A percentile compares a stretch with the other conserved stretches of the same genome.
Conservation (phyloP, 169 alveolate genomes). For the Cryptosporidium sp. region DNA sequence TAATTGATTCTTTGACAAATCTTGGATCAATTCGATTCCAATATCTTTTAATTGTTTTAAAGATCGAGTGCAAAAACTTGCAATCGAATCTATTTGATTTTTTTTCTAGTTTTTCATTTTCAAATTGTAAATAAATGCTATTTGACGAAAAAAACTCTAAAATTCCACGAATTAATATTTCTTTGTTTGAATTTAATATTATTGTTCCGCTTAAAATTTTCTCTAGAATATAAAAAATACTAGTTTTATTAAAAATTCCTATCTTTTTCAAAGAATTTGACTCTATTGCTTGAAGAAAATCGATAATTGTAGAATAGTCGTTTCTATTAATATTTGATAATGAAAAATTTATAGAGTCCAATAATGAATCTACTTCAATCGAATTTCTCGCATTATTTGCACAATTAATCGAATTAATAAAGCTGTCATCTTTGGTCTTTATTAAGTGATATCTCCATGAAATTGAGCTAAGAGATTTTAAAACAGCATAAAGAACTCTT, state of each 20-base stretch:
- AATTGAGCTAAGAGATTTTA: constrained; percentile 48
- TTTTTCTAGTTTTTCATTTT: neutral
- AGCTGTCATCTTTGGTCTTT: neutral
- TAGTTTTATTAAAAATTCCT: constrained; percentile 1
- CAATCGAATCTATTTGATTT: neutral
- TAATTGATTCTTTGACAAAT: neutral
- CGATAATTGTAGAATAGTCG: constrained; percentile 17
- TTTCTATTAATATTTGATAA: neutral
- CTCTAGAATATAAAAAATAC: neutral
- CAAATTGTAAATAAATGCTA: neutral
- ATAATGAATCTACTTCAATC: neutral
- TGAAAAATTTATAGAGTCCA: constrained; percentile 28
- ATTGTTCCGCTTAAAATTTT: neutral
- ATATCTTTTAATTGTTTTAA: constrained; percentile 10
- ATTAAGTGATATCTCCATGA: constrained; percentile 60
- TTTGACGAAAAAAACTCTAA: neutral
- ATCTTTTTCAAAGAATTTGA: neutral
- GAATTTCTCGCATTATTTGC: constrained; percentile 17
- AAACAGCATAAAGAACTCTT: constrained; percentile 43
- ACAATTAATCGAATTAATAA: constrained; percentile 12
- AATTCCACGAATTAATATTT: constrained; percentile 11
- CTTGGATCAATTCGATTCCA: neutral
- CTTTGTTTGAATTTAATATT: constrained; percentile 2
- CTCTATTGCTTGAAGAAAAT: constrained; percentile 15
- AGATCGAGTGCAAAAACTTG: neutral